Evolutionary conservation across 371 early-diverging fungal genomes (phyloP), one percentile per base, ranked within the genome.

Genomic region (Mucor lusitanicus): DNA sequence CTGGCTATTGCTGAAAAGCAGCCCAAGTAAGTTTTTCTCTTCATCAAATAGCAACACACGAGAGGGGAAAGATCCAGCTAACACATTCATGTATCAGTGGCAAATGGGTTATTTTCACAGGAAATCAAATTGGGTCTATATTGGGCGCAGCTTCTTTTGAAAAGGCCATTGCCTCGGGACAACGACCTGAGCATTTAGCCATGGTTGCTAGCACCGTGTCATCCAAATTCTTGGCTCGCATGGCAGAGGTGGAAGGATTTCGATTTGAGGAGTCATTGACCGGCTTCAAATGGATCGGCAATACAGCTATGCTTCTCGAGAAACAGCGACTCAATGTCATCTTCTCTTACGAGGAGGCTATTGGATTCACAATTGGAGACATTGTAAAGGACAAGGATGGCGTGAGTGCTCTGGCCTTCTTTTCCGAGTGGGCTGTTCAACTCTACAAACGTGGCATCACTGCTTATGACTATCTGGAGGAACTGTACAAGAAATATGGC

Each of bases 231-330:
- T 83, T 97, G 57, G 80, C 83, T 54, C 84, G 83, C 44, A 88
- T 97, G 84, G 94, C 92, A 0, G 77, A 84, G 55, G 79, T 77
- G 1, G 94, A 95, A 67, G 94, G 95, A 3, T 89, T 95, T 70
- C 80, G 80, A 57, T 95, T 93, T 78, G 92, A 91, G 65, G 97
- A 96, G 71, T 93, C 97, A 4, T 78, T 97, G 61, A 98, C 98
- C 28, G 98, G 98, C 9, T 97, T 98, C 85, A 98, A 98, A 75
- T 97, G 95, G 94, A 89, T 97, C 64, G 95, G 94, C 21, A 97
- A 96, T 77, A 81, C 86, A 37, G 90, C 94, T 13, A 85, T 91
- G 67, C 80, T 88, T 28, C 78, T 93, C 27, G 79, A 83, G 44
- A 56, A 68, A 0, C 81, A 88, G 62, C 91, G 92, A 8, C 83